These are phyloP conservation scores for Suillus bovinus DNA, from an alignment of 768 basidiomycete species.

Conservation along the genomic window DNA sequence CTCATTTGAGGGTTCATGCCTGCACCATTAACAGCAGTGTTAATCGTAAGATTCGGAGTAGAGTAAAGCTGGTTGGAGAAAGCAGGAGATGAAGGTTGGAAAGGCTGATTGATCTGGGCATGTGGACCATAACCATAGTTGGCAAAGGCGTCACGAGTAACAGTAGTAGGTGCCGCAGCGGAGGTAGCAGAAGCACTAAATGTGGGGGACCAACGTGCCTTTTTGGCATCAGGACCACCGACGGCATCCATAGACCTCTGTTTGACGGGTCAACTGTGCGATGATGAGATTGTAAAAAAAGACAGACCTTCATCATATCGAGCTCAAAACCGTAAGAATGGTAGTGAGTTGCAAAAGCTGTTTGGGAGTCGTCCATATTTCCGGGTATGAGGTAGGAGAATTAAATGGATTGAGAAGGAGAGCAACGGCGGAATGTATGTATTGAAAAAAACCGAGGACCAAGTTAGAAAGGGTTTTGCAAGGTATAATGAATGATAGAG, in stretches of 20 bases:
- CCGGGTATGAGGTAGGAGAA: constrained; percentile 24
- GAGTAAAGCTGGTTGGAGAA: constrained; percentile 70
- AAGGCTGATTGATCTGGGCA: constrained; percentile 61
- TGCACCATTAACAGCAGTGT: constrained; percentile 51
- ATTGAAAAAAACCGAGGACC: constrained; percentile 46
- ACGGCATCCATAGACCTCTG: constrained; percentile 87
- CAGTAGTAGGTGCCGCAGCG: constrained; percentile 35
- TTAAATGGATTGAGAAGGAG: constrained; percentile 46
- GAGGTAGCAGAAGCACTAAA: constrained; percentile 40
- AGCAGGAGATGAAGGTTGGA: constrained; percentile 43
- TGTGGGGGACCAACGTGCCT: constrained; percentile 85
- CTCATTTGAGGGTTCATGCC: constrained; percentile 64
- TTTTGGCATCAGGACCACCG: constrained; percentile 84
- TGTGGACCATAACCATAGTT: constrained; percentile 88
- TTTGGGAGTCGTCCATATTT: constrained; percentile 74
- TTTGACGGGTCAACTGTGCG: constrained; percentile 7
- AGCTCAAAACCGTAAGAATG: constrained; percentile 74
- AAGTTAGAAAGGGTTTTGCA: constrained; percentile 51
- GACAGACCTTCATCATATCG: constrained; percentile 88
- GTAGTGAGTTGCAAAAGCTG: constrained; percentile 70
- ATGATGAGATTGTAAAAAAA: constrained; percentile 1
- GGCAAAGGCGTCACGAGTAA: constrained; percentile 70
- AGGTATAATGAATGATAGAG: constrained; percentile 35
- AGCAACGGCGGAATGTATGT: constrained; percentile 50
- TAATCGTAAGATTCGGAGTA: constrained; percentile 68